Percentiles rank a stretch among this genome's conserved stretches.
Evolutionary conservation across 371 early-diverging fungal genomes (phyloP).

Genomic region (Mortierella sp.): DNA sequence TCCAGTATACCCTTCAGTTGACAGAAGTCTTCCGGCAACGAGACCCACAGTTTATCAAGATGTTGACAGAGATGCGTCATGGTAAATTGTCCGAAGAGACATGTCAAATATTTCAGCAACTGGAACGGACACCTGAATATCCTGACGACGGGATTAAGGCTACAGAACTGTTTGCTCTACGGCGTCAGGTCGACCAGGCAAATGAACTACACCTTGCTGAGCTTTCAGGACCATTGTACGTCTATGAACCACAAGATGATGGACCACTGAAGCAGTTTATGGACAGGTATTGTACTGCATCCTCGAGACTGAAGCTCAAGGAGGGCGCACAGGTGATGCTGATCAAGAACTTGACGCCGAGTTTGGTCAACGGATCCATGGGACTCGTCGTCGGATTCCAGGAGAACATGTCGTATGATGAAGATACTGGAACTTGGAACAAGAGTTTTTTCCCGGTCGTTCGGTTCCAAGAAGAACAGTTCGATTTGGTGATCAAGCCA

Average conservation of each 20-base stretch:
- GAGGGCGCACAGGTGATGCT: slow-evolving; percentile 89
- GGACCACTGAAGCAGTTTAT: slow-evolving; percentile 58
- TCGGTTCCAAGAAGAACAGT: slow-evolving; percentile 61
- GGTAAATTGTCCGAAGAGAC: slow-evolving; percentile 67
- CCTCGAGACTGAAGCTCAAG: slow-evolving; percentile 71
- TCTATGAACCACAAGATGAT: slow-evolving; percentile 53
- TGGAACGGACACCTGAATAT: slow-evolving; percentile 64
- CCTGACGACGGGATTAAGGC: slow-evolving; percentile 71
- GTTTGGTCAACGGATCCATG: slow-evolving; percentile 87
- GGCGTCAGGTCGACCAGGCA: slow-evolving; percentile 76
- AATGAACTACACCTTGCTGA: slow-evolving; percentile 66
- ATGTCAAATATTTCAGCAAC: slow-evolving; percentile 55
- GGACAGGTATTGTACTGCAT: slow-evolving; percentile 62
- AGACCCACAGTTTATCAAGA: slow-evolving; percentile 64
- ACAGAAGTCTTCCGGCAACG: slow-evolving; percentile 66
- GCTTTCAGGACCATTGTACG: slow-evolving; percentile 58
- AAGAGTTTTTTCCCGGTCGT: slow-evolving; percentile 64
- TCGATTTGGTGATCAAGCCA: slow-evolving; percentile 62
- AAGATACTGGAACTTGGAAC: background rate
- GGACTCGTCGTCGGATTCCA: slow-evolving; percentile 77
- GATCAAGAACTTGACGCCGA: slow-evolving; percentile 74
- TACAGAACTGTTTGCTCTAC: slow-evolving; percentile 83
- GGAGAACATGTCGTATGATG: slow-evolving; percentile 9
- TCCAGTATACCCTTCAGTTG: slow-evolving; percentile 62
- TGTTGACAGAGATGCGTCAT: slow-evolving; percentile 74